Evolutionary conservation across 345 rosid species (phyloP), one percentile per base, ranked within the genome.

Genomic region (Angophora floribunda): DNA sequence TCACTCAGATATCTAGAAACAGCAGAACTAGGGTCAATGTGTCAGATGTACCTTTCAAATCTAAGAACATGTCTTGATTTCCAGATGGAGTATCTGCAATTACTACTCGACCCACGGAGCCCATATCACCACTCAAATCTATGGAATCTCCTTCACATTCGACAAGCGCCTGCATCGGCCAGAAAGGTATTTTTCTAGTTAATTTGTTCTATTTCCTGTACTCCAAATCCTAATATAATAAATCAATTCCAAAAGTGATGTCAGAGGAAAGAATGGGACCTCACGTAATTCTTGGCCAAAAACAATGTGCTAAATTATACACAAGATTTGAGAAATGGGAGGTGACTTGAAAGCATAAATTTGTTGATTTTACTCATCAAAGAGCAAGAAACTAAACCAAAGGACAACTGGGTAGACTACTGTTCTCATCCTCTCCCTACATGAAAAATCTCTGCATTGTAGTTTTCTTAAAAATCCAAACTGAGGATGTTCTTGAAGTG

Each of bases 141-240:
- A 97, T 93, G 87, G 99, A 95, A 86, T 97, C 99, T 85, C 99
- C 99, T 93, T 97, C 99, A 93, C 98, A 96, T 92, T 98, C 99
- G 86, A 95, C 94, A 57, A 97, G 98, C 10, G 96, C 99, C 99
- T 98, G 95, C 93, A 92, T 80, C 59, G 52, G 87, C 88, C 90
- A 91, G 55, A 85, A 47, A 53, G 10, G 5, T 36, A 47, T 53
- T 22, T 53, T 75, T 67, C 49, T 14, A 30, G 22, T 78, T 86
- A n/a, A 50, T 75, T 44, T 75, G 84, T 75, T 75, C 84, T 75
- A 75, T 75, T 36, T 7, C 17, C n/a, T 21, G 41, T 45, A 87
- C 36, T 47, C 24, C 30, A n/a, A 19, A 50, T 0, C 61, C 24
- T 67, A 44, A 21, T 22, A 41, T 21, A 1, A 52, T 12, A 85